These are phyloP conservation scores for Pseudocercospora vitis DNA, from an alignment of 2,329 filamentous ascomycete genomes.

Conservation along the genomic window DNA sequence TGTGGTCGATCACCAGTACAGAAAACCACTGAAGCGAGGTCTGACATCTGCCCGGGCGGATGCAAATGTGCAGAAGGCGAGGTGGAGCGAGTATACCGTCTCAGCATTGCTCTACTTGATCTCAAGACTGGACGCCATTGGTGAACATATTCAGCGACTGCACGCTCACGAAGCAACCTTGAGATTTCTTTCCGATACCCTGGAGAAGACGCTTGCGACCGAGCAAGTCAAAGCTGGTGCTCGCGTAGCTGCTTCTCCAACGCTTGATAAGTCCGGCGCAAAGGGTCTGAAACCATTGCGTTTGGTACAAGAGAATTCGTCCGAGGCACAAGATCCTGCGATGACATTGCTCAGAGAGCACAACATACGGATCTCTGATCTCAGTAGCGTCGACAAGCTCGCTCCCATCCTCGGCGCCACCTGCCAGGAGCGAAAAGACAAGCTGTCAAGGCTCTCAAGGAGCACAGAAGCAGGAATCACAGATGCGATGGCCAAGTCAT, in stretches of 20 bases:
- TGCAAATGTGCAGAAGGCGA: slow-evolving; percentile 37
- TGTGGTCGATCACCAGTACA: slow-evolving; percentile 66
- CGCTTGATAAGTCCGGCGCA: slow-evolving; percentile 23
- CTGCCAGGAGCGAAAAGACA: slow-evolving; percentile 37
- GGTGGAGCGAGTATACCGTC: slow-evolving; percentile 47
- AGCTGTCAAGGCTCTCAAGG: slow-evolving; percentile 38
- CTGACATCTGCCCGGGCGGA: slow-evolving; percentile 41
- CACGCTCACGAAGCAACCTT: slow-evolving; percentile 32
- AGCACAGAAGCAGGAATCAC: slow-evolving; percentile 38
- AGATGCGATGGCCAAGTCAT: slow-evolving; percentile 38
- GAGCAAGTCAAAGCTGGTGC: slow-evolving; percentile 15
- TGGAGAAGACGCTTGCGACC: slow-evolving; percentile 23
- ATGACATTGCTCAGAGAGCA: slow-evolving; percentile 33
- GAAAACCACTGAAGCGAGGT: slow-evolving; percentile 58
- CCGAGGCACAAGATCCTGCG: slow-evolving; percentile 34
- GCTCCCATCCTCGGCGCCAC: slow-evolving; percentile 33
- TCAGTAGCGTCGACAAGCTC: slow-evolving; percentile 20
- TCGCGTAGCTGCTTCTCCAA: slow-evolving; percentile 31
- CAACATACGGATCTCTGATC: slow-evolving; percentile 29
- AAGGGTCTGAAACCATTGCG: slow-evolving; percentile 36
- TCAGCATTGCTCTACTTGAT: slow-evolving; percentile 46
- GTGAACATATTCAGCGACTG: slow-evolving; percentile 31
- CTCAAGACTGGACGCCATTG: slow-evolving; percentile 33
- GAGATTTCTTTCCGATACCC: slow-evolving; percentile 26
- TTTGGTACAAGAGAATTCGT: slow-evolving; percentile 35